Conservation (phyloP, 2,329 filamentous ascomycete species). For the Dothidotthia symphoricarpi region DNA sequence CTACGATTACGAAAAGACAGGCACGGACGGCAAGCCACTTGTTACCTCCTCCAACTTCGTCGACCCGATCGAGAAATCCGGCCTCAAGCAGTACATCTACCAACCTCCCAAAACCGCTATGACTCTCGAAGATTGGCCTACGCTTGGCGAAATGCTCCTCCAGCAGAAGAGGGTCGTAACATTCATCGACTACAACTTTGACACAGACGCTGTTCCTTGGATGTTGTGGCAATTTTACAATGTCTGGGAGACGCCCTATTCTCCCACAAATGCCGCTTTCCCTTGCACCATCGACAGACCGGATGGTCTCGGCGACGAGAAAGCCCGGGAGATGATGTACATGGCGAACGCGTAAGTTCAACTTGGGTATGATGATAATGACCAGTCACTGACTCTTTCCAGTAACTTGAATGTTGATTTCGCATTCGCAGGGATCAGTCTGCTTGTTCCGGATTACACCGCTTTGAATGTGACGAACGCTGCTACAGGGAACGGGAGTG, state of each 20-base stretch:
- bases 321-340: conserved; percentile 64
- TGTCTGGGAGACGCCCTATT: conserved; percentile 90
- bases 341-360: conserved; percentile 63
- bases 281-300: conserved; percentile 79
- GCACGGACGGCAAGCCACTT: conserved; percentile 47
- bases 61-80: conserved; percentile 67
- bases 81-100: conserved; percentile 73
- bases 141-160: conserved; percentile 61
- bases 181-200: conserved; percentile 54
- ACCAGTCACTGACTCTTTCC: too few species aligned
- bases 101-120: conserved; percentile 73
- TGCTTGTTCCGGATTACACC: conserved; percentile 41
- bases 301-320: conserved; percentile 58
- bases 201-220: conserved; percentile 77
- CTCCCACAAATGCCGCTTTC: conserved; percentile 66
- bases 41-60: conserved; percentile 64
- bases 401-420: conserved; percentile 86
- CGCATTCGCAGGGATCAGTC: conserved; percentile 21
- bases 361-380: too few species aligned
- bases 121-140: conserved; percentile 79
- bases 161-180: conserved; percentile 40
- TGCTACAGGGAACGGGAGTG: conserved; percentile 31
- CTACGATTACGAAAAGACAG: conserved; percentile 49
- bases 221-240: conserved; percentile 86
- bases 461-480: conserved; percentile 39